These are phyloP conservation scores for Acanthamoeba sp. DNA, from an alignment of 208 protist genomes.

Conservation along the genomic window DNA sequence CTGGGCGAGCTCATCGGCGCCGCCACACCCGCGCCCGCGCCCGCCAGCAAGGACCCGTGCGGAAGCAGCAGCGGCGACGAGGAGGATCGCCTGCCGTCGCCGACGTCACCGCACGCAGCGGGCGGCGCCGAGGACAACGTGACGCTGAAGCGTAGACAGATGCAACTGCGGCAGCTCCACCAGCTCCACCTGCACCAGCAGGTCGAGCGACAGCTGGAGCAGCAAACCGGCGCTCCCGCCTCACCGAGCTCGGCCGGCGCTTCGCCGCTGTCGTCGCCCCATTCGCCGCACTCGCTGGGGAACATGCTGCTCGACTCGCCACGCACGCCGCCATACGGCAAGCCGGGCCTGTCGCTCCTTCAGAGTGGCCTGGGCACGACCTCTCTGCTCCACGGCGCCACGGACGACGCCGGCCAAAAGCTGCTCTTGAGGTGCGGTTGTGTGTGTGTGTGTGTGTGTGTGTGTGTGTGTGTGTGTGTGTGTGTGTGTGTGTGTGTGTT, in stretches of 20 bases:
- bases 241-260: not conserved
- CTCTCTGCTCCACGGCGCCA: not conserved
- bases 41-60: not conserved
- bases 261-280: not conserved
- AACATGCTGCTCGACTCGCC: not conserved
- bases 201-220: not conserved
- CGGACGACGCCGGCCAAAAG: not conserved
- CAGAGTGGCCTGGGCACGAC: not conserved
- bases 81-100: not conserved
- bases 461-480: not conserved
- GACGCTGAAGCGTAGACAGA: not conserved
- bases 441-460: not conserved
- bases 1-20: conserved; percentile 49
- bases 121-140: not conserved
- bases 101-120: not conserved
- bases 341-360: not conserved
- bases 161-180: conserved; percentile 32
- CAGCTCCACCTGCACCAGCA: not conserved
- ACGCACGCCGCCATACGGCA: not conserved
- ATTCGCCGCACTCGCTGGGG: not conserved
- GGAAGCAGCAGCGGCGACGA: not conserved
- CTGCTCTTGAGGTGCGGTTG: not conserved
- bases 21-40: not conserved
- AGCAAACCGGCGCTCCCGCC: not conserved
- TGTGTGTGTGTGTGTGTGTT: not conserved